Conservation (phyloP, 306 rosid genomes). For the Sicyos baderoa region DNA sequence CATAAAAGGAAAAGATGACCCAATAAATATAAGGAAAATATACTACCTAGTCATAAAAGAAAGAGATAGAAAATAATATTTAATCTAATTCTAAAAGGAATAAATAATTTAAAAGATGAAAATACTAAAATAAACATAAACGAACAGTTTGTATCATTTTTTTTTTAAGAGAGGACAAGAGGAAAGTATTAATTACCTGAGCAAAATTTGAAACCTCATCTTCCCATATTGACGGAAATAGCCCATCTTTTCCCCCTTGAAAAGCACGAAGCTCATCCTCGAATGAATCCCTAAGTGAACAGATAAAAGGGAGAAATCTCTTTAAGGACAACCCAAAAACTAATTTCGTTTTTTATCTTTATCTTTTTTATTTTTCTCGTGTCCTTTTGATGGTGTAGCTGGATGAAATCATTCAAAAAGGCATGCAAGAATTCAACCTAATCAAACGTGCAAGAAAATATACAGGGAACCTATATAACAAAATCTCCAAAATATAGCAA, state of each 20-base stretch:
- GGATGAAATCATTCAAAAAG: neutral
- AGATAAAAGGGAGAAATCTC: conserved; percentile 13
- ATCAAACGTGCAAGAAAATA: neutral
- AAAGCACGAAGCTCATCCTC: conserved; percentile 98
- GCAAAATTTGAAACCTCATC: conserved; percentile 78
- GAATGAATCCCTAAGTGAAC: conserved; percentile 75
- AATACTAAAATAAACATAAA: too few relatives aligned
- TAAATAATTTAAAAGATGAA: too few relatives aligned
- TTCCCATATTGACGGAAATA: conserved; percentile 86
- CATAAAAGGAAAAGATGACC: too few relatives aligned
- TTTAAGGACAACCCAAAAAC: neutral
- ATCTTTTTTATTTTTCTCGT: neutral
- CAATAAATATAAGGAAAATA: too few relatives aligned
- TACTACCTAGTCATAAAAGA: too few relatives aligned
- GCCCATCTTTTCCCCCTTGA: conserved; percentile 92
- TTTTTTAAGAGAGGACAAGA: neutral
- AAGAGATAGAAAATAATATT: too few relatives aligned
- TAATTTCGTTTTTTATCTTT: neutral
- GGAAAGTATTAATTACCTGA: conserved; percentile 44
- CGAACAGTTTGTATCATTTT: neutral
- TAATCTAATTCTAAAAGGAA: too few relatives aligned
- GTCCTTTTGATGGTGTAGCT: neutral
- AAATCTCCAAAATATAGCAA: neutral
- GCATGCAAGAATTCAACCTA: conserved; percentile 5
- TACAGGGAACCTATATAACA: neutral